phyloP scores from a whole-genome alignment of 2,329 filamentous ascomycete genomes.

The Corinectria fuckeliana region DNA sequence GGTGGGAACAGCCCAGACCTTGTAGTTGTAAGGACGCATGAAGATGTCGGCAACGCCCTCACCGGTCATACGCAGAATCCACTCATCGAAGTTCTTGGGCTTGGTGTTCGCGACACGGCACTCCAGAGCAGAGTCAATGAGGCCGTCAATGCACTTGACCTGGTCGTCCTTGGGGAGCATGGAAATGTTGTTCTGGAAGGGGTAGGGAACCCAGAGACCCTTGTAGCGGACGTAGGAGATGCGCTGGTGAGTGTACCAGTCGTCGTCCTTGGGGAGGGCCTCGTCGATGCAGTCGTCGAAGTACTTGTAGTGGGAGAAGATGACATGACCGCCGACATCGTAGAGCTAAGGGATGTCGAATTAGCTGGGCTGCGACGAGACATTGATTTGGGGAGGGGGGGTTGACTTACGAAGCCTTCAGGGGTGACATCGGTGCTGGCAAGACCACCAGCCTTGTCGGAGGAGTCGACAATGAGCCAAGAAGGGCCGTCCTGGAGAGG shows the following conservation, averaged over 20 bases:
- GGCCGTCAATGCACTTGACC: slow-evolving; percentile 89
- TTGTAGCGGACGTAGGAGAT: slow-evolving; percentile 99
- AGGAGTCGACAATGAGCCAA: slow-evolving; percentile 95
- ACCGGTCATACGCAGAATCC: slow-evolving; percentile 93
- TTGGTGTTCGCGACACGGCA: slow-evolving; percentile 86
- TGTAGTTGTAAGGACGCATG: slow-evolving; percentile 99
- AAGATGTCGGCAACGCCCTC: slow-evolving; percentile 90
- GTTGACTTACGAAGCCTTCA: slow-evolving; percentile 88
- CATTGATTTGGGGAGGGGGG: slow-evolving; percentile 13
- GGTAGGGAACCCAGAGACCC: slow-evolving; percentile 95
- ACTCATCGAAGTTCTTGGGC: slow-evolving; percentile 97
- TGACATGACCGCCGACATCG: slow-evolving; percentile 97
- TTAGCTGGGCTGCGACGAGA: slow-evolving; percentile 27
- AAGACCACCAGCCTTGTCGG: slow-evolving; percentile 91
- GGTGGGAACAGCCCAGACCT: slow-evolving; percentile 98
- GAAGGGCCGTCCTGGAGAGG: slow-evolving; percentile 78
- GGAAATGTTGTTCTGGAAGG: slow-evolving; percentile 99
- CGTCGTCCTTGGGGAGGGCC: slow-evolving; percentile 88
- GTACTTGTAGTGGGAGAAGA: slow-evolving; percentile 99
- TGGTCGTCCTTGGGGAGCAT: slow-evolving; percentile 98
- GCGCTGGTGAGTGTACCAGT: slow-evolving; percentile 98
- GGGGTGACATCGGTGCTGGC: slow-evolving; percentile 94
- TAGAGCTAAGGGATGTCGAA: slow-evolving; percentile 70
- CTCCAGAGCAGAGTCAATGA: slow-evolving; percentile 94
- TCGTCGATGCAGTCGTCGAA: slow-evolving; percentile 99